phyloP scores from a whole-genome alignment of 805 yeast species.

The Kodamaea nitidulidarum region DNA sequence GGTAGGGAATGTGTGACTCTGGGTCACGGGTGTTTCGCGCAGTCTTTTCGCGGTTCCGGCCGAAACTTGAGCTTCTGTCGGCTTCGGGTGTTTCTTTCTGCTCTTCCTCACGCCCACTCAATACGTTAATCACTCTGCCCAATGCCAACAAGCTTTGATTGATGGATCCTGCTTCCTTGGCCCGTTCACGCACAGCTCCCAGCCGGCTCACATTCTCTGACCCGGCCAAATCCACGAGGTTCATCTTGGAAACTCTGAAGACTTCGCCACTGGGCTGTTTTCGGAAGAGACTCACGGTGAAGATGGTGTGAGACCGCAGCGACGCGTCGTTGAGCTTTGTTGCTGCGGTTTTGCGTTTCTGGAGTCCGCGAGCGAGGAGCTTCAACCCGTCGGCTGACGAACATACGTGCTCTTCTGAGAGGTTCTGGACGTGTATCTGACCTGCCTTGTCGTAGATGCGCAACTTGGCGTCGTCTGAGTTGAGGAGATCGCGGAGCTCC shows the following conservation, averaged over 20 bases:
- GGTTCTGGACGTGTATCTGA: slow-evolving; percentile 53
- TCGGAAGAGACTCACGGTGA: slow-evolving; percentile 56
- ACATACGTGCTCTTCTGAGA: slow-evolving; percentile 57
- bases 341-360: slow-evolving; percentile 60
- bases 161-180: slow-evolving; percentile 90
- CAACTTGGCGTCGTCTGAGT: slow-evolving; percentile 39
- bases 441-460: slow-evolving; percentile 34
- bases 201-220: slow-evolving; percentile 85
- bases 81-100: too few relatives aligned
- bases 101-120: slow-evolving; percentile 23
- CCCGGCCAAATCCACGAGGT: slow-evolving; percentile 91
- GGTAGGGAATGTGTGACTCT: slow-evolving; percentile 69
- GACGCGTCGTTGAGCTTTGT: slow-evolving; percentile 73
- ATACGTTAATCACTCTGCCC: slow-evolving; percentile 78
- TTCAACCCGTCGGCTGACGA: slow-evolving; percentile 54
- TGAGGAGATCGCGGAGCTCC: slow-evolving; percentile 69
- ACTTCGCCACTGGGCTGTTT: slow-evolving; percentile 10
- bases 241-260: slow-evolving; percentile 57
- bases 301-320: slow-evolving; percentile 74
- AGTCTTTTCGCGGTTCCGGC: too few relatives aligned
- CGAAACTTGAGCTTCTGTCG: too few relatives aligned
- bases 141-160: slow-evolving; percentile 83
- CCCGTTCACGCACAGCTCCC: slow-evolving; percentile 82
- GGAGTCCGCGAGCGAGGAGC: slow-evolving; percentile 53
- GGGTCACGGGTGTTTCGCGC: not conserved